A percentile compares a stretch with the other conserved stretches of the same genome.
These are phyloP conservation scores for Vickermania spadyakhi DNA, from an alignment of 208 protist species.

Conservation along the genomic window DNA sequence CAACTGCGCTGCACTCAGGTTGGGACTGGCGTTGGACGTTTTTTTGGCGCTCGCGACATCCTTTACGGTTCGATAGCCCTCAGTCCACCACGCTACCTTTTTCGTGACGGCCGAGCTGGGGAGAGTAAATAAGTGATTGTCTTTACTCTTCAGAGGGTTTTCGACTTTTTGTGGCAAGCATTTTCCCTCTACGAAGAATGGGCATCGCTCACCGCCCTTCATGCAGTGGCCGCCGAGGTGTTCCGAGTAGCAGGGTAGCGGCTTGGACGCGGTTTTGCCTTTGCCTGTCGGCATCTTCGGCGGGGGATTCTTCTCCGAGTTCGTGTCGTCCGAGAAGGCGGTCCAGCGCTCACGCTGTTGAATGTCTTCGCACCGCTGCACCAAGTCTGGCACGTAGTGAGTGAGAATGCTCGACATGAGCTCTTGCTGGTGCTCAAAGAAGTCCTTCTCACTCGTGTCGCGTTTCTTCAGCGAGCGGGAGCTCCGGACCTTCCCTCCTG, in stretches of 20 bases:
- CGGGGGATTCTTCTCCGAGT: slow-evolving; percentile 4
- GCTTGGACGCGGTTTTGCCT: background rate
- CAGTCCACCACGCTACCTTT: slow-evolving; percentile 71
- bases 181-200: slow-evolving; percentile 76
- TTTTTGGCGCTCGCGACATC: slow-evolving; percentile 53
- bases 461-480: slow-evolving; percentile 29
- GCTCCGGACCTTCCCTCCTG: slow-evolving; percentile 20
- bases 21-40: slow-evolving; percentile 30
- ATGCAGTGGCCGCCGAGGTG: slow-evolving; percentile 65
- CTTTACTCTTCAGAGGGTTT: slow-evolving; percentile 31
- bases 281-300: background rate
- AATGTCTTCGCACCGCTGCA: slow-evolving; percentile 22
- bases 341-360: slow-evolving; percentile 23
- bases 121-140: slow-evolving; percentile 87
- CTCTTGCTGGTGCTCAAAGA: slow-evolving; percentile 66
- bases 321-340: slow-evolving; percentile 16
- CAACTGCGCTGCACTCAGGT: slow-evolving; percentile 72
- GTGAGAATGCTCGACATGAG: slow-evolving; percentile 52
- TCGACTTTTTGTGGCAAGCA: slow-evolving; percentile 71
- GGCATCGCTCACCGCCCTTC: slow-evolving; percentile 46
- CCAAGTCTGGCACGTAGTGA: slow-evolving; percentile 50
- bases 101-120: slow-evolving; percentile 55
- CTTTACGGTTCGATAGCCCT: slow-evolving; percentile 59
- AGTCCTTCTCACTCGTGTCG: slow-evolving; percentile 29
- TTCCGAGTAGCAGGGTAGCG: slow-evolving; percentile 34